Conservation (phyloP, 2,329 filamentous ascomycete genomes). For the Colletotrichum lindemuthianum region DNA sequence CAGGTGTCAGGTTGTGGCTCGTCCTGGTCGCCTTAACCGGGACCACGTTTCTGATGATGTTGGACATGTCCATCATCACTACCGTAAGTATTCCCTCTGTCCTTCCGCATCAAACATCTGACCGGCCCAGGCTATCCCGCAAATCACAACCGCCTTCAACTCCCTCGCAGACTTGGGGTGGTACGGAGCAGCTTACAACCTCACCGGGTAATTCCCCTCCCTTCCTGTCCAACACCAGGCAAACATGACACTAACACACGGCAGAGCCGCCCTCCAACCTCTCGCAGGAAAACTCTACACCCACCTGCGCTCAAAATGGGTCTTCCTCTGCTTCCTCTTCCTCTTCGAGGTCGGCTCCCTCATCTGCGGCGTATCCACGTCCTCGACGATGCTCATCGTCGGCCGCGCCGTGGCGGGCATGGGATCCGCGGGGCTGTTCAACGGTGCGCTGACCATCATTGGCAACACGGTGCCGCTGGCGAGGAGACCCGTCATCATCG, state of each 20-base stretch:
- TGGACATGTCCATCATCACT: constrained; percentile 64
- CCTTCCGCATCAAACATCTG: neutral
- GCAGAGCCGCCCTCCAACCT: constrained; percentile 60
- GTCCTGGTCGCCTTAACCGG: constrained; percentile 51
- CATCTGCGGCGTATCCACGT: constrained; percentile 57
- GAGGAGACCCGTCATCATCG: constrained; percentile 38
- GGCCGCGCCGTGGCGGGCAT: constrained; percentile 60
- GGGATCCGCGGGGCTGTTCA: constrained; percentile 56
- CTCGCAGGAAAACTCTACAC: constrained; percentile 63
- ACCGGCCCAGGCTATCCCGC: constrained; percentile 53
- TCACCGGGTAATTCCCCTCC: constrained; percentile 50
- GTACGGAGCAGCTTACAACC: constrained; percentile 62
- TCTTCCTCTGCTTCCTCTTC: constrained; percentile 43
- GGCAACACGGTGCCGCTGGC: constrained; percentile 43
- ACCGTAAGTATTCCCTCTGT: constrained; percentile 49
- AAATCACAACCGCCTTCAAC: constrained; percentile 61
- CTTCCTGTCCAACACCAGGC: neutral
- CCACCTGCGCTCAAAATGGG: constrained; percentile 46
- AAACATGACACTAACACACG: constrained; percentile 8
- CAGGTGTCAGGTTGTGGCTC: constrained; percentile 46
- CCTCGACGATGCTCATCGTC: constrained; percentile 58
- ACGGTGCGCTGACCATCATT: constrained; percentile 47
- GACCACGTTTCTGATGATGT: constrained; percentile 57
- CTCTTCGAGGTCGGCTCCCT: constrained; percentile 54
- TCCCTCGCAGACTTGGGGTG: constrained; percentile 64